Percentiles rank a stretch among this genome's conserved stretches.
Evolutionary conservation across 2,329 filamentous ascomycete species (phyloP).

Genomic region (Aspergillus pseudoviridinutans): DNA sequence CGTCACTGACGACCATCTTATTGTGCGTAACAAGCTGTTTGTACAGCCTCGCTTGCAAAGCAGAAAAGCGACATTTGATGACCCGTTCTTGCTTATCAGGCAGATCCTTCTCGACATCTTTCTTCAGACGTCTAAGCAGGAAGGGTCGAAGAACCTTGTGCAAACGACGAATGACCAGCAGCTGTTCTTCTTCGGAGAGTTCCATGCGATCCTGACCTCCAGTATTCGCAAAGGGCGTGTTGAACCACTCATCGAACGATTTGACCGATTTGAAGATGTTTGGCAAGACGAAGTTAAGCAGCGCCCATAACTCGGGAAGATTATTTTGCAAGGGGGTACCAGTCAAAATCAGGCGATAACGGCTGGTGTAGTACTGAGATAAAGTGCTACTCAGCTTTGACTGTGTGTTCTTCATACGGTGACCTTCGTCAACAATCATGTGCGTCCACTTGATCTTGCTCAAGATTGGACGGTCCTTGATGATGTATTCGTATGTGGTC

Average conservation of each 20-base stretch:
- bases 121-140: conserved; percentile 96
- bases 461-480: conserved; percentile 91
- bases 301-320: conserved; percentile 89
- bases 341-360: conserved; percentile 93
- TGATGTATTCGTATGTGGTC: conserved; percentile 99
- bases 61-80: conserved; percentile 98
- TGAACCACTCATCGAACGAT: conserved; percentile 99
- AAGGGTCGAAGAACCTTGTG: conserved; percentile 98
- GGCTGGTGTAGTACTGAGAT: conserved; percentile 88
- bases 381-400: conserved; percentile 96
- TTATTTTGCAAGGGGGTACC: conserved; percentile 98
- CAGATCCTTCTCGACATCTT: conserved; percentile 97
- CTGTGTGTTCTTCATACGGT: conserved; percentile 98
- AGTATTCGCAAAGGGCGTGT: conserved; percentile 97
- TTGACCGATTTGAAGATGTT: conserved; percentile 99
- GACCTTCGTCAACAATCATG: conserved; percentile 99
- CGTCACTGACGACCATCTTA: conserved; percentile 88
- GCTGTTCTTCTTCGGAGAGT: conserved; percentile 97
- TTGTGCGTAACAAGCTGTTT: conserved; percentile 97
- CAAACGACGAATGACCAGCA: conserved; percentile 94
- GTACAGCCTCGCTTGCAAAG: conserved; percentile 88
- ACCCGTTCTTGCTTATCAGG: conserved; percentile 99
- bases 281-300: conserved; percentile 96
- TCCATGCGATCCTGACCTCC: conserved; percentile 99
- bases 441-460: conserved; percentile 99